Percentiles rank a stretch among this genome's conserved stretches.
phyloP scores from a whole-genome alignment of 179 eudicot genomes.

The Spinacia oleracea region DNA sequence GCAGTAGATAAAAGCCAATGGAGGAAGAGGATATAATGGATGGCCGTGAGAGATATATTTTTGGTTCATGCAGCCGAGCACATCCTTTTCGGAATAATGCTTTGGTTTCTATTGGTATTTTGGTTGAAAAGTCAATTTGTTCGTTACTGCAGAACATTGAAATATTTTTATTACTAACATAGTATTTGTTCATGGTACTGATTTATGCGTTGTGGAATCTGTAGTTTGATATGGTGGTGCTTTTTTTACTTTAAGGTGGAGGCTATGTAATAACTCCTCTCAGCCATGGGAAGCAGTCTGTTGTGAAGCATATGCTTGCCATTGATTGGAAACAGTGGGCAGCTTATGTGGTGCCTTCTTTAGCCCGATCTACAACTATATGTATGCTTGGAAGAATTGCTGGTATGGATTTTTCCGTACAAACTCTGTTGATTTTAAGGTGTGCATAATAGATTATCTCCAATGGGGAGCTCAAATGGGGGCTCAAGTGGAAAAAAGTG shows the following conservation, averaged over 20 bases:
- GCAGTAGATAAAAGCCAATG: too few relatives aligned
- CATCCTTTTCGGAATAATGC: too few relatives aligned
- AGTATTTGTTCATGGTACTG: neutral
- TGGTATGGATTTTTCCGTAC: slow-evolving; percentile 30
- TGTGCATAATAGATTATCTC: neutral
- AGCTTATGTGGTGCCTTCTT: slow-evolving; percentile 40
- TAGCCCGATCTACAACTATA: slow-evolving; percentile 39
- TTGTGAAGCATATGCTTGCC: slow-evolving; percentile 53
- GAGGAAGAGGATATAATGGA: too few relatives aligned
- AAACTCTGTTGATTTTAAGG: neutral
- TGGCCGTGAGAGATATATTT: too few relatives aligned
- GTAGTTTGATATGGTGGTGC: neutral
- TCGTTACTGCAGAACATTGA: neutral
- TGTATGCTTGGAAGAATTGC: slow-evolving; percentile 49
- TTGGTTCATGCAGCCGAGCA: too few relatives aligned
- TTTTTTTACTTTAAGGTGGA: slow-evolving; percentile 40
- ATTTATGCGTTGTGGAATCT: neutral
- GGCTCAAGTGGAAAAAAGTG: too few relatives aligned
- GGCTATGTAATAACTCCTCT: slow-evolving; percentile 52
- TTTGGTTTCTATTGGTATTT: neutral
- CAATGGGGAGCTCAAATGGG: too few relatives aligned
- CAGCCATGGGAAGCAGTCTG: slow-evolving; percentile 44
- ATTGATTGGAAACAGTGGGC: slow-evolving; percentile 52
- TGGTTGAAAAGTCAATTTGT: neutral
- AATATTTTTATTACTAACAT: neutral